These are phyloP conservation scores for Clathrospora elynae DNA, from an alignment of 2,329 filamentous ascomycete species.

Conservation along the genomic window DNA sequence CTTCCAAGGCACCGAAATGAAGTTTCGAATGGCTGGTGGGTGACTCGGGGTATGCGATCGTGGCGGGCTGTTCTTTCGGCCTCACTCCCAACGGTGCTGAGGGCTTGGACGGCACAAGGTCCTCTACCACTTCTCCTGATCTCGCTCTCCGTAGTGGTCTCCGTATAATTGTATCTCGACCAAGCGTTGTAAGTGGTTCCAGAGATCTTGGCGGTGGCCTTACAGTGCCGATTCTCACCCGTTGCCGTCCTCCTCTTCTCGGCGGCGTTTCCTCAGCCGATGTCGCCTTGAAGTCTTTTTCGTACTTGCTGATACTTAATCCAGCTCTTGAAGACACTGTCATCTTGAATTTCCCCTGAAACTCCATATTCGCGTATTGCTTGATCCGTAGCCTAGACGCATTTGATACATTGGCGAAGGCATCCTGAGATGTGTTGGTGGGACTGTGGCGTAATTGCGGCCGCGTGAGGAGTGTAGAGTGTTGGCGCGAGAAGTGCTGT, in stretches of 20 bases:
- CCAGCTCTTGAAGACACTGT: not conserved
- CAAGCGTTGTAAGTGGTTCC: not conserved
- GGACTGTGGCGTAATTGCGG: constrained; percentile 6
- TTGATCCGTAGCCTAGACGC: constrained; percentile 7
- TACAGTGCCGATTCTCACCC: constrained; percentile 2
- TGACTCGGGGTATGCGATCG: constrained; percentile 8
- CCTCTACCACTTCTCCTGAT: not conserved
- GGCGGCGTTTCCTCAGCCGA: constrained; percentile 1
- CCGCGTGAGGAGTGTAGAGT: constrained; percentile 3
- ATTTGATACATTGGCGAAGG: not conserved
- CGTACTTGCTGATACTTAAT: not conserved
- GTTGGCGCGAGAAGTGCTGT: constrained; percentile 8
- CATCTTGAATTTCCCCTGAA: constrained; percentile 1
- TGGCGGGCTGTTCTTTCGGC: not conserved
- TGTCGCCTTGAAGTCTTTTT: too few species aligned
- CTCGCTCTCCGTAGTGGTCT: not conserved
- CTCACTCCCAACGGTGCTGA: constrained; percentile 13
- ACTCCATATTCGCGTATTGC: constrained; percentile 14
- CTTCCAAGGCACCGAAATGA: constrained; percentile 12
- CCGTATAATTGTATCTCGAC: constrained; percentile 2
- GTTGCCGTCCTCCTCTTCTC: constrained; percentile 8
- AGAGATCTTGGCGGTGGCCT: not conserved
- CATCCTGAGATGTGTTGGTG: constrained; percentile 9
- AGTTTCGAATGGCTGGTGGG: constrained; percentile 9
- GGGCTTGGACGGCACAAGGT: constrained; percentile 24